Evolutionary conservation across 1,139 yeast species (phyloP), one percentile per base, ranked within the genome.

Genomic region (Entelexis paramagnoliae): DNA sequence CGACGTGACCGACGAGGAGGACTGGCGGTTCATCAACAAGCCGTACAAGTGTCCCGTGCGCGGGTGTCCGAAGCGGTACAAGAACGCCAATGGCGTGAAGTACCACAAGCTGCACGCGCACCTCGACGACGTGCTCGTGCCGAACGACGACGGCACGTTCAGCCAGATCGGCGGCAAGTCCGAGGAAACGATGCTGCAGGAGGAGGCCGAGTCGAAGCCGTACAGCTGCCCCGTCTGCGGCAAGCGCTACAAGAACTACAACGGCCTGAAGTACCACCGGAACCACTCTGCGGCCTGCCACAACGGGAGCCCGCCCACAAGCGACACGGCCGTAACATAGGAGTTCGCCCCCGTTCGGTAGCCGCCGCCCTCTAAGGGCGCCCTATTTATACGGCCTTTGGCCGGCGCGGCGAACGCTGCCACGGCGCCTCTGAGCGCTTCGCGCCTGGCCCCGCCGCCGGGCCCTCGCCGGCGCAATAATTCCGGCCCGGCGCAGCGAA

Each of bases 221-320:
- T 91, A 88, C 68, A 77, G 96, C 63, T 91, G 98, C 70, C 96
- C 89, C 39, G 95, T 89, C 45, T 91, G 98, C 70, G 97, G 97
- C 52, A 93, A 91, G 71, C 75, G 98, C 54, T 91, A 91, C 72
- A 91, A 93, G 75, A 91, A 91, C 66, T 74, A 91, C 63, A 91
- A 91, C 68, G 99, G 99, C 35, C 76, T 91, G 68, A 91, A 91
- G 67, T 91, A 91, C 69, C 98, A 91, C 69, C 77, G 95, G 59
- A 72, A 86, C 59, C 98, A 91, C 69, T 83, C 96, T 19, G 52
- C 51, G 4, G 52, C 53, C 7, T 53, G 56, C 42, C 32, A 33
- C 30, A 28, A n/a, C 29, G 46, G 30, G n/a, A 20, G 20, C 19
- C 46, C 11, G 13, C 19, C 29, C 16, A 13, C 28, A 17, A 17